phyloP scores from a whole-genome alignment of 2,329 filamentous ascomycete genomes.

The Kalmusia sp. region DNA sequence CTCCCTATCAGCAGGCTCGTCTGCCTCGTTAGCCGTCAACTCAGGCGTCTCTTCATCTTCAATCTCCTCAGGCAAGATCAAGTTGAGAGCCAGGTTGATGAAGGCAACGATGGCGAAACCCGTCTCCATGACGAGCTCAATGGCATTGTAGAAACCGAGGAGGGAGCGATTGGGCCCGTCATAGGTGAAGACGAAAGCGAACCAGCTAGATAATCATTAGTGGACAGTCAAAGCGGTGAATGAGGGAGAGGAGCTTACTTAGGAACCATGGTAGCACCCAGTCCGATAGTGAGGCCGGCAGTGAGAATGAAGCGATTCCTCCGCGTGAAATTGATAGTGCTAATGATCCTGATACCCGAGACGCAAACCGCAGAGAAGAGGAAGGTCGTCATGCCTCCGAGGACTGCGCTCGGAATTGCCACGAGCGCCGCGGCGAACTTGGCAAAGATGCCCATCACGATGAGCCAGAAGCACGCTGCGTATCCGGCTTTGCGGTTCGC shows the following conservation, averaged over 20 bases:
- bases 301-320: conserved; percentile 85
- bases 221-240: no score
- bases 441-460: conserved; percentile 82
- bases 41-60: conserved; percentile 65
- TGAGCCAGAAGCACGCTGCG: conserved; percentile 76
- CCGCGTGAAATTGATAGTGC: conserved; percentile 74
- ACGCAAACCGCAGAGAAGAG: conserved; percentile 79
- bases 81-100: conserved; percentile 75
- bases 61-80: conserved; percentile 76
- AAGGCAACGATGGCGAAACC: conserved; percentile 77
- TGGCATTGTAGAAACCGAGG: conserved; percentile 75
- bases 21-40: conserved; percentile 47
- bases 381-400: conserved; percentile 71
- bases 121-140: conserved; percentile 57
- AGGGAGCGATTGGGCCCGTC: conserved; percentile 70
- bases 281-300: conserved; percentile 74
- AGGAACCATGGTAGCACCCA: conserved; percentile 59
- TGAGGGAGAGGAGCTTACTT: conserved; percentile 32
- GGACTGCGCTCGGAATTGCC: conserved; percentile 67
- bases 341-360: conserved; percentile 78
- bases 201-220: conserved; percentile 67
- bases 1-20: conserved; percentile 47
- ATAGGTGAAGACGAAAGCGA: conserved; percentile 76
- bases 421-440: conserved; percentile 84
- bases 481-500: conserved; percentile 83